Base-by-base conservation (phyloP, 345 rosid genomes). In the Combretum micranthum region DNA sequence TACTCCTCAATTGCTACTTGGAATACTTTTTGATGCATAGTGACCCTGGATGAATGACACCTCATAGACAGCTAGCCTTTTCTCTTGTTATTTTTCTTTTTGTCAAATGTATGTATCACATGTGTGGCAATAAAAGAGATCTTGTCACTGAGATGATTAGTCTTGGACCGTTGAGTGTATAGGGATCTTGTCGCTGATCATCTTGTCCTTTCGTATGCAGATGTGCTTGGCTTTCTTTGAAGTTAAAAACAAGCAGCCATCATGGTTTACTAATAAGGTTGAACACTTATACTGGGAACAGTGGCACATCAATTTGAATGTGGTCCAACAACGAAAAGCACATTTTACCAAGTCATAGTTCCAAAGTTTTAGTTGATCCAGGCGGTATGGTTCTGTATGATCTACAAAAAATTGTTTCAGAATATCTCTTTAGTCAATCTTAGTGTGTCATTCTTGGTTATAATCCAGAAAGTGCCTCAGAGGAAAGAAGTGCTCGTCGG, bases 191-290 rank as follows among this genome's bases (percentile, higher is more conserved):
- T 39, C 50, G 52, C 39, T 61, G 51, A 20, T 63, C 58, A 17
- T 53, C 22, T 52, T 57, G 47, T 52, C 19, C 3, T 25, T 48
- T 18, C 47, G 57, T 47, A 19, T 60, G 78, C 85, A 93, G 99
- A 75, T 93, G 72, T 89, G 96, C 67, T 53, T 93, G 51, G 89
- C 97, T 42, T 93, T 93, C 70, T 93, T 80, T 63, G 97, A 93
- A 81, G 86, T 83, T 20, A 93, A 87, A 75, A 85, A 70, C 77
- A 93, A 93, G 65, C 95, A 83, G 43, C 85, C 64, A 4, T 85
- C 86, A 20, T 93, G 99, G 99, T 93, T 93, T 79, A 68, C 79
- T 25, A 80, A 74, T 66, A 89, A 87, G 67, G 73, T 64, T 0
- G 96, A 93, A 63, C 75, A 94, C 13, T 62, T 72, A 15, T 68